These are phyloP conservation scores for Solanum dulcamara DNA, from an alignment of 257 asterid genomes.

Conservation along the genomic window DNA sequence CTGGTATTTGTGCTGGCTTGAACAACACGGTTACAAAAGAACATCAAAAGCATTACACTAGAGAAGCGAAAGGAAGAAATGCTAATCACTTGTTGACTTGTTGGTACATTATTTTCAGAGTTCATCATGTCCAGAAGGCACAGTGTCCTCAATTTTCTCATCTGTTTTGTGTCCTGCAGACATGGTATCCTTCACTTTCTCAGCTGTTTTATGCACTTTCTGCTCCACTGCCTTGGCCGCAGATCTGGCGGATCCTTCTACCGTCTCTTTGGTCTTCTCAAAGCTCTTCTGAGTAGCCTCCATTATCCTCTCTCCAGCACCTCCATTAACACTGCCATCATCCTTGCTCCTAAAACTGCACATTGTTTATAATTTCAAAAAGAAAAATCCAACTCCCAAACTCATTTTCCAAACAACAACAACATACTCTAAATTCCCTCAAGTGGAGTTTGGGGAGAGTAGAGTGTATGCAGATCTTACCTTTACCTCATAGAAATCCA, in stretches of 20 bases:
- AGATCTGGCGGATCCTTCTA: conserved; percentile 11
- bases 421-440: neutral
- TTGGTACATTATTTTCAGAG: neutral
- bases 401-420: neutral
- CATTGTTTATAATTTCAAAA: neutral
- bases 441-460: neutral
- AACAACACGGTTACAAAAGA: neutral
- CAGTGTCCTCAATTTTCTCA: neutral
- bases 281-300: conserved; percentile 21
- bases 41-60: neutral
- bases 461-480: neutral
- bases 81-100: neutral
- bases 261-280: neutral
- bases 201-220: conserved; percentile 6
- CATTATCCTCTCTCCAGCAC: conserved; percentile 8
- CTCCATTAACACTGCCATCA: neutral
- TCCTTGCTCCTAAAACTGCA: conserved; percentile 11
- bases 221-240: conserved; percentile 13
- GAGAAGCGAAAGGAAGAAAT: neutral
- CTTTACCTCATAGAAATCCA: too few relatives aligned
- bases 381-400: neutral
- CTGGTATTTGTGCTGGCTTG: neutral
- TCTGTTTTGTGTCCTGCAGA: neutral
- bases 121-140: neutral
- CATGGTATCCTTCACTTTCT: neutral